phyloP scores from a whole-genome alignment of 1,284 basidiomycete genomes.

The Xanthoconium separans region DNA sequence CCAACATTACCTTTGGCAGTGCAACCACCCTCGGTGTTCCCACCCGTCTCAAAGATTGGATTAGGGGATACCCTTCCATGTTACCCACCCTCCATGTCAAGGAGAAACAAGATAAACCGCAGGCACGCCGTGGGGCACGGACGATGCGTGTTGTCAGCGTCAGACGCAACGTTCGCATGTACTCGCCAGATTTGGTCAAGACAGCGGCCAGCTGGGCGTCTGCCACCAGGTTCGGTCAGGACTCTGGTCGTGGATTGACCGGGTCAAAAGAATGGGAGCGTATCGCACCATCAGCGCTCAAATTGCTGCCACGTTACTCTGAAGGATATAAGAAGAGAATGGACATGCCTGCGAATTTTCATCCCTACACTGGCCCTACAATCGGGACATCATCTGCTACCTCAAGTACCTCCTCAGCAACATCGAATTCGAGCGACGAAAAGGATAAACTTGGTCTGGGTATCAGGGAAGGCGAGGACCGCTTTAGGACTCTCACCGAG shows the following conservation, averaged over 20 bases:
- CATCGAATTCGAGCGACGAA: conserved; percentile 32
- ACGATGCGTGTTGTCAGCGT: conserved; percentile 72
- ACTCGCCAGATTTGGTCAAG: conserved; percentile 77
- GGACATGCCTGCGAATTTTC: conserved; percentile 56
- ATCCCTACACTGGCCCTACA: conserved; percentile 46
- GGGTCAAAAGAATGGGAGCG: conserved; percentile 73
- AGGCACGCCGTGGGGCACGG: conserved; percentile 69
- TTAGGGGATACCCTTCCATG: conserved; percentile 78
- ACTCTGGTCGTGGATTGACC: conserved; percentile 43
- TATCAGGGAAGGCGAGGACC: conserved; percentile 50
- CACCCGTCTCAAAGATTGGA: conserved; percentile 80
- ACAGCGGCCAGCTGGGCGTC: conserved; percentile 70
- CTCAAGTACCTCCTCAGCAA: conserved; percentile 28
- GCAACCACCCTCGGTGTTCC: conserved; percentile 67
- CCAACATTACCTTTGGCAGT: conserved; percentile 40
- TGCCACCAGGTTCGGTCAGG: conserved; percentile 31
- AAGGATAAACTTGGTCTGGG: conserved; percentile 28
- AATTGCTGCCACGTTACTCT: conserved; percentile 57
- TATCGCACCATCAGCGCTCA: conserved; percentile 59
- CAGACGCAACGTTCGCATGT: conserved; percentile 77
- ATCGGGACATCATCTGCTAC: conserved; percentile 25
- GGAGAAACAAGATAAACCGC: conserved; percentile 45
- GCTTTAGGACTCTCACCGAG: conserved; percentile 79
- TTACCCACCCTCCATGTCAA: conserved; percentile 41
- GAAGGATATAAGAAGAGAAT: conserved; percentile 72